A percentile compares a stretch with the other conserved stretches of the same genome.
Evolutionary conservation across 306 rosid species (phyloP).

Genomic region (Begonia fuchsioides): DNA sequence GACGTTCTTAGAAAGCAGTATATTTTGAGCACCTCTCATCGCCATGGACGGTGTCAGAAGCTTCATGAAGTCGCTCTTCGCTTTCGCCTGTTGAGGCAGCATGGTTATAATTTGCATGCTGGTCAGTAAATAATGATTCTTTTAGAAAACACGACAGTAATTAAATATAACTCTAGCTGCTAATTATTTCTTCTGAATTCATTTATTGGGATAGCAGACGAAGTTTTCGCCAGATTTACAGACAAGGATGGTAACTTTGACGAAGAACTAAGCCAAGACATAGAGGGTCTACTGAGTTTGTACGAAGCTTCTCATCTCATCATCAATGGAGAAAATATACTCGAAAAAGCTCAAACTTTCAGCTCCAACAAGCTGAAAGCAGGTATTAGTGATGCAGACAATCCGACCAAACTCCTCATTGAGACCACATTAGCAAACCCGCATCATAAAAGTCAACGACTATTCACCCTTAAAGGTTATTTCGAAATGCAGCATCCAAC

Average conservation of each 20-base stretch:
- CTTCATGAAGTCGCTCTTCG: constrained; percentile 21
- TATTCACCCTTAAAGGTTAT: too few relatives aligned
- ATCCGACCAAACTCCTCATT: too few relatives aligned
- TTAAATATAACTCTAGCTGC: too few relatives aligned
- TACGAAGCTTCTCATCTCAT: constrained; percentile 26
- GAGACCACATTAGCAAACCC: constrained; percentile 31
- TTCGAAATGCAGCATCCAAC: too few relatives aligned
- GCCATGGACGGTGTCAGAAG: neutral
- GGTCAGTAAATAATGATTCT: too few relatives aligned
- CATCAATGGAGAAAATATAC: constrained; percentile 13
- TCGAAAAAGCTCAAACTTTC: constrained; percentile 19
- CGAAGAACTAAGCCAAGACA: constrained; percentile 2
- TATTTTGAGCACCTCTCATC: neutral
- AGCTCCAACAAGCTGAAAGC: constrained; percentile 6
- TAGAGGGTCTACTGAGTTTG: constrained; percentile 16
- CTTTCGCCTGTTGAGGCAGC: constrained; percentile 31
- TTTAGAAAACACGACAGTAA: too few relatives aligned
- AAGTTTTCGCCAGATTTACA: constrained; percentile 10
- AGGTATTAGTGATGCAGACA: neutral
- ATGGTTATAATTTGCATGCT: constrained; percentile 13
- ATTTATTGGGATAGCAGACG: constrained; percentile 2
- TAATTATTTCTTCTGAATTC: too few relatives aligned
- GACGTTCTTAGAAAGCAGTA: constrained; percentile 7
- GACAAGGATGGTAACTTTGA: constrained; percentile 12
- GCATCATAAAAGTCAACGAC: constrained; percentile 47